Evolutionary conservation across 768 basidiomycete species (phyloP).

Genomic region (Calocybe gangraenosa): DNA sequence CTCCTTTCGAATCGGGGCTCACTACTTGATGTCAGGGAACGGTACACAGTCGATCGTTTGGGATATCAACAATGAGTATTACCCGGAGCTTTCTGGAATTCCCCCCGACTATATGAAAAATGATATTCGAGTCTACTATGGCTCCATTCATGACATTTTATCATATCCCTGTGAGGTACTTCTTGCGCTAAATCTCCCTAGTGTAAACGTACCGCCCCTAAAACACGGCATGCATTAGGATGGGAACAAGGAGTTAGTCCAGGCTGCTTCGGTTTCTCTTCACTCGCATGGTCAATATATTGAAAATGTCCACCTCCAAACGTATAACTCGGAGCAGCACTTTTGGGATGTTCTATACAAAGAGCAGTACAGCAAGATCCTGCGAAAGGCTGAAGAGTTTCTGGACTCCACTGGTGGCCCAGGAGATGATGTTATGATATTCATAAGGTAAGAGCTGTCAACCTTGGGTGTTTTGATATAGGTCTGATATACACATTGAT

Average conservation of each 20-base stretch:
- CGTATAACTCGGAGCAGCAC: constrained; percentile 65
- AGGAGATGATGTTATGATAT: constrained; percentile 70
- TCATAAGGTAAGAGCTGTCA: constrained; percentile 66
- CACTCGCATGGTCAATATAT: constrained; percentile 86
- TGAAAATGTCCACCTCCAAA: constrained; percentile 79
- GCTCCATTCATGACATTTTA: constrained; percentile 90
- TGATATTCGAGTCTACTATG: constrained; percentile 75
- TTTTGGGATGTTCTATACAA: constrained; percentile 78
- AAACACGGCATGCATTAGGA: constrained; percentile 42
- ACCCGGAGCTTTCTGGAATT: constrained; percentile 55
- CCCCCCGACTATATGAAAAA: constrained; percentile 22
- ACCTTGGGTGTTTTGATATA: background rate
- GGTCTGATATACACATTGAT: background rate
- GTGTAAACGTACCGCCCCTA: background rate
- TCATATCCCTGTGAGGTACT: constrained; percentile 89
- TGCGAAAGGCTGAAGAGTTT: constrained; percentile 69
- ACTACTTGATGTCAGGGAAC: constrained; percentile 51
- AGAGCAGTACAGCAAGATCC: constrained; percentile 52
- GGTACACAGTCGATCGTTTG: constrained; percentile 91
- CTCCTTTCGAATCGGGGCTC: background rate
- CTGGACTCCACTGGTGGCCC: constrained; percentile 60
- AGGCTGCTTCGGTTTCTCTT: constrained; percentile 82
- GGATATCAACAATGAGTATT: constrained; percentile 88
- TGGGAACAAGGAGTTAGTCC: constrained; percentile 71
- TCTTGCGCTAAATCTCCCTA: background rate